Evolutionary conservation across 306 rosid genomes (phyloP), one percentile per base, ranked within the genome.

Genomic region (Purshia tridentata): DNA sequence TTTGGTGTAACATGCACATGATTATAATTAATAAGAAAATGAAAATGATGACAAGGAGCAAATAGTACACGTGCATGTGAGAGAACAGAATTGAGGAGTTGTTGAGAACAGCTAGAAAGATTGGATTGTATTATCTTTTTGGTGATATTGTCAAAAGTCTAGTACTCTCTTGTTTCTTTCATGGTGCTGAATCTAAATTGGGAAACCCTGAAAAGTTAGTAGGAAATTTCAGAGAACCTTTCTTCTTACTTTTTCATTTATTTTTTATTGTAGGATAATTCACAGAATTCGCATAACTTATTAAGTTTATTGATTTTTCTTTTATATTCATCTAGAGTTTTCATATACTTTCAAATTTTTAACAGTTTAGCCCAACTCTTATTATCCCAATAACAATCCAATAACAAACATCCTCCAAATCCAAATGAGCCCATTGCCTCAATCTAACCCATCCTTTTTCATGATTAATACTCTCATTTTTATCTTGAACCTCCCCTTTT

Each of bases 81-180:
- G 48, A 69, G 62, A 83, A 75, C 76, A 84, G 64, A 82, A 75
- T n/a, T 56, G 78, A 68, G 76, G 47, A 84, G 87, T 85, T 14
- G 90, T 85, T 85, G 87, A 82, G 85, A 54, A 76, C 82, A 80
- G 81, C 81, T 82, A 84, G 47, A 19, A 59, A 53, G 37, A 14
- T 68, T 65, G 68, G 62, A 78, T 76, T 44, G 57, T 18, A 4
- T 51, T 77, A 71, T 59, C 20, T 76, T 85, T 77, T 76, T 40
- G 81, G 61, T 71, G 62, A 70, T 50, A 85, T 67, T 76, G 80
- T 79, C 83, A 76, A 78, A 76, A 50, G 58, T 46, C 29, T 19
- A 48, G 79, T 77, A 81, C 78, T 67, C 65, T 58, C 57, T 63
- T 60, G 72, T 83, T 78, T 59, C 62, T 52, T 76, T 55, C 52